A percentile compares a stretch with the other conserved stretches of the same genome.
These are phyloP conservation scores for Gryganskiella cystojenkinii DNA, from an alignment of 192 early-diverging fungal genomes.

Conservation along the genomic window DNA sequence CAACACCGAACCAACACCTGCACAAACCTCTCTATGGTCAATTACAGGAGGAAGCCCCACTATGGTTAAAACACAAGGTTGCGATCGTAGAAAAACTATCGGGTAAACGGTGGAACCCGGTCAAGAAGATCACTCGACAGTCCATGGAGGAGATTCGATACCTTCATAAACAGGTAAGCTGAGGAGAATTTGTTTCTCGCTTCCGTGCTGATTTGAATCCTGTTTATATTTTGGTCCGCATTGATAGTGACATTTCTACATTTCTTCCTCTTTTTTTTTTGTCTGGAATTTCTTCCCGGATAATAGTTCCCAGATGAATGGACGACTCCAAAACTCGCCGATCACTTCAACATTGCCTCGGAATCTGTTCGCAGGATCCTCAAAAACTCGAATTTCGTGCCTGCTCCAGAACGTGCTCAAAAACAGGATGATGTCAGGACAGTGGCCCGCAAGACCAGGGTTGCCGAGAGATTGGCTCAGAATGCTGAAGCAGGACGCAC, in stretches of 20 bases:
- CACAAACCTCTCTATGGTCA: constrained; percentile 1
- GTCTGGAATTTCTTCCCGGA: neutral
- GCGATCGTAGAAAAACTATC: constrained; percentile 28
- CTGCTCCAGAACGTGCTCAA: constrained; percentile 10
- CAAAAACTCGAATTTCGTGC: constrained; percentile 16
- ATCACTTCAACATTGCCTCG: constrained; percentile 31
- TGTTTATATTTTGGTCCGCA: neutral
- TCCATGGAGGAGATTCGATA: constrained; percentile 46
- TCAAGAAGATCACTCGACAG: constrained; percentile 18
- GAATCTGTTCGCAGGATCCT: constrained; percentile 35
- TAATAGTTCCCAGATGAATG: constrained; percentile 42
- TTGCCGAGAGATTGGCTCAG: neutral
- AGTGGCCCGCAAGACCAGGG: constrained; percentile 12
- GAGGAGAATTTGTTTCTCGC: neutral
- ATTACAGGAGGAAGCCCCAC: neutral
- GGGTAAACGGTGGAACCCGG: constrained; percentile 38
- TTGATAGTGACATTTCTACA: neutral
- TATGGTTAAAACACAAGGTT: constrained; percentile 31
- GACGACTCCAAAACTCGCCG: constrained; percentile 36
- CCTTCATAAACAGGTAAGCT: constrained; percentile 38
- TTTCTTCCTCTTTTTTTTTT: neutral
- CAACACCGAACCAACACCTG: constrained; percentile 15
- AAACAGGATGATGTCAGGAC: constrained; percentile 32
- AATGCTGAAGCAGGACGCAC: constrained; percentile 7
- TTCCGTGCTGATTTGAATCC: no score